Conservation (phyloP, 805 yeast genomes). For the Priceomyces fermenticarens region DNA sequence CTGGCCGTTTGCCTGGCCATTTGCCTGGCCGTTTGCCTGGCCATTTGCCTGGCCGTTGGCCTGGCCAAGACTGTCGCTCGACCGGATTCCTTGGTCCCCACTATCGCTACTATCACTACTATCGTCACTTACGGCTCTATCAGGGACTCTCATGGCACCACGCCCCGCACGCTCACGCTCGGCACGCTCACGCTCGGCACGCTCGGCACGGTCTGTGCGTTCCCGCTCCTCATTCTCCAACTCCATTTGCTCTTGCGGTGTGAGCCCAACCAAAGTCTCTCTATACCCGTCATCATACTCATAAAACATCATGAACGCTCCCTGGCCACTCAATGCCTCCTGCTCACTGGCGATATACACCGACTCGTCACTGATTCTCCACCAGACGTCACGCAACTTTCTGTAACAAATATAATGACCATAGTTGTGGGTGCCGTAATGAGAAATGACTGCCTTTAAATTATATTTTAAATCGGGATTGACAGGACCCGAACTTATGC, state of each 20-base stretch:
- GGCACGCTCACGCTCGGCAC: too few species aligned
- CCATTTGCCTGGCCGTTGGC: conserved; percentile 2
- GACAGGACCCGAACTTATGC: conserved; percentile 8
- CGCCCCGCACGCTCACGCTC: too few species aligned
- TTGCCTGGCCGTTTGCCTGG: conserved; percentile 4
- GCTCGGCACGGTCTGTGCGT: too few species aligned
- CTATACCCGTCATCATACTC: conserved; percentile 44
- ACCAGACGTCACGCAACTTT: conserved; percentile 81
- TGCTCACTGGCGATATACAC: conserved; percentile 76
- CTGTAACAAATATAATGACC: conserved; percentile 96
- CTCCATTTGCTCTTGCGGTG: neutral
- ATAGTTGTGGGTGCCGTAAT: conserved; percentile 93
- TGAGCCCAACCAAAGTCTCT: conserved; percentile 17
- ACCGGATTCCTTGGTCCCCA: conserved; percentile 1
- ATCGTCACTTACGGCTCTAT: neutral
- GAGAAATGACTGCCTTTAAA: conserved; percentile 83
- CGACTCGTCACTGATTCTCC: conserved; percentile 90
- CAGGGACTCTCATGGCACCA: too few species aligned
- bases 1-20: conserved; percentile 7
- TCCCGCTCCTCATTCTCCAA: neutral
- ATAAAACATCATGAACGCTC: conserved; percentile 90
- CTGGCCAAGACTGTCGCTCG: neutral
- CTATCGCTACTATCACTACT: neutral
- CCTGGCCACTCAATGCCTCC: conserved; percentile 79
- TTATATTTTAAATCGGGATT: conserved; percentile 55